These are phyloP conservation scores for Polytrichum formosum DNA, from an alignment of 225 moss, liverwort and hornwort genomes.

Conservation along the genomic window DNA sequence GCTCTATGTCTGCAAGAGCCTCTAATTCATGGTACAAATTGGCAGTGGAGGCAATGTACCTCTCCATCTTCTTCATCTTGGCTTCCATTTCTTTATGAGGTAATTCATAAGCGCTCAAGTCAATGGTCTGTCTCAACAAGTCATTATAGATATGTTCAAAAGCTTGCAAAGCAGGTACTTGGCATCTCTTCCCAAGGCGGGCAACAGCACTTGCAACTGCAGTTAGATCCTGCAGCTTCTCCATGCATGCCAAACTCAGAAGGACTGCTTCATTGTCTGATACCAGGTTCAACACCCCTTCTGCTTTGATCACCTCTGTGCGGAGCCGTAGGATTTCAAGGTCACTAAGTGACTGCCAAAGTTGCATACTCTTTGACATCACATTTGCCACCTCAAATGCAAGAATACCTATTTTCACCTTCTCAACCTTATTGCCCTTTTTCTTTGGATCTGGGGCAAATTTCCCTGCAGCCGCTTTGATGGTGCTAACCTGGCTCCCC, in stretches of 20 bases:
- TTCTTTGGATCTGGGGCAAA: slow-evolving; percentile 55
- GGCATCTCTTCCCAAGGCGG: slow-evolving; percentile 85
- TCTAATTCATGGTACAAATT: slow-evolving; percentile 87
- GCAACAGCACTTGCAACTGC: slow-evolving; percentile 90
- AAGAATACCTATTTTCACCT: slow-evolving; percentile 83
- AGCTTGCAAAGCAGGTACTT: slow-evolving; percentile 71
- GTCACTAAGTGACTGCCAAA: slow-evolving; percentile 96
- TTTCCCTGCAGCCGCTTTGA: slow-evolving; percentile 80
- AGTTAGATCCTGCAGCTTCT: slow-evolving; percentile 97
- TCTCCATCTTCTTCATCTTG: slow-evolving; percentile 95
- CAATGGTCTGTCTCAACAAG: slow-evolving; percentile 75
- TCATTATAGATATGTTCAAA: slow-evolving; percentile 92
- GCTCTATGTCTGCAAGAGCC: slow-evolving; percentile 80
- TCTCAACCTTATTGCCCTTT: slow-evolving; percentile 63
- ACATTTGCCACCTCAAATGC: slow-evolving; percentile 98
- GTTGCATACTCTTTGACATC: slow-evolving; percentile 93
- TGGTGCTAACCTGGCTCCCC: slow-evolving; percentile 97
- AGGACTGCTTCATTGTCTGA: slow-evolving; percentile 93
- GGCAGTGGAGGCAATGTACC: slow-evolving; percentile 75
- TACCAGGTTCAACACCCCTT: slow-evolving; percentile 88
- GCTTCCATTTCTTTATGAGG: slow-evolving; percentile 82
- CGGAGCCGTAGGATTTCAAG: slow-evolving; percentile 89
- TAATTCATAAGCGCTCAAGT: slow-evolving; percentile 65
- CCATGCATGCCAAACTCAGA: slow-evolving; percentile 92
- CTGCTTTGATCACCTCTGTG: slow-evolving; percentile 95